Evolutionary conservation across 805 yeast species (phyloP), one percentile per base, ranked within the genome.

Genomic region (Starmera quercuum): DNA sequence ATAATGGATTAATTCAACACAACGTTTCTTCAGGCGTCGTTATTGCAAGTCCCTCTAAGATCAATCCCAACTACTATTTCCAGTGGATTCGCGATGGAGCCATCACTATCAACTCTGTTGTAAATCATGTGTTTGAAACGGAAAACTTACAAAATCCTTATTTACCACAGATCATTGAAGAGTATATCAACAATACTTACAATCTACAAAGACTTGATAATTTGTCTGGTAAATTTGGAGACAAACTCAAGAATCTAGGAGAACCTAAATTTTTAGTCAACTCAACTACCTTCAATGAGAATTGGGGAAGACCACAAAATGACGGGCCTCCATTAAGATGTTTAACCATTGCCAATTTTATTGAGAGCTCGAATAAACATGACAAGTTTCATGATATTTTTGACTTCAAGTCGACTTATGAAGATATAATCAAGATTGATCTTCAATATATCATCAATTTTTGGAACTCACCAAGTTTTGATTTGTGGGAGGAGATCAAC

Each of bases 241-340:
- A 43, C 42, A 54, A 61, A 12, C 61, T 70, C 30, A 56, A 58
- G 7, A 86, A 84, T 2, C 63, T 88, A 22, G 97, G 97, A 2
- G 97, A 90, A 54, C 97, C 97, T 7, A 90, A 90, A 55, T 90
- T 82, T 51, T 54, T 68, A 53, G 74, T 78, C 4, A 72, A 85
- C 51, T 78, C 81, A 17, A 47, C 73, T 1, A 64, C 83, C 1
- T 90, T 82, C 47, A 54, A 56, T 6, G 78, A 62, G 3, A 54
- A 63, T 23, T 90, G 97, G 97, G 97, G 97, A 2, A 67, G 97
- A 45, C 97, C 97, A 1, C 97, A 90, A 58, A 71, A 86, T 39
- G 97, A 90, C 55, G 97, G 97, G 0, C 96, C 97, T 1, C 88
- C 94, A 1, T 64, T 90, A 37, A 68, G 97, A 46, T 68, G 78